Conservation (phyloP, 257 asterid genomes). For the Nicotiana attenuata region DNA sequence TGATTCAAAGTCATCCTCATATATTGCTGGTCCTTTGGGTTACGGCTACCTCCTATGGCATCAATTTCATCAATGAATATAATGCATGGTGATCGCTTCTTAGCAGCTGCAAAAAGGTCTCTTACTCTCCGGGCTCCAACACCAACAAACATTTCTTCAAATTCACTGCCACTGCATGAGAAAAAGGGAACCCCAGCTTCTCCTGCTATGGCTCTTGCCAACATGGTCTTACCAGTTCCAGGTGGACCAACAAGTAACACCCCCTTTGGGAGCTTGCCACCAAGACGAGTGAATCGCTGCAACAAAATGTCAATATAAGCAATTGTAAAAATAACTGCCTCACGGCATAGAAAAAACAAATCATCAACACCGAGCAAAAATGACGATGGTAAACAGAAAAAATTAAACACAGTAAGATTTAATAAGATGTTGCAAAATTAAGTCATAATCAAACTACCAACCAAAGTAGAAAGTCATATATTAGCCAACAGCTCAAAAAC, state of each 20-base stretch:
- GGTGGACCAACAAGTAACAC: slow-evolving; percentile 95
- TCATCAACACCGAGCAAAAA: not conserved
- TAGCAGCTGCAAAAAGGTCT: slow-evolving; percentile 89
- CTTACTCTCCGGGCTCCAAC: slow-evolving; percentile 98
- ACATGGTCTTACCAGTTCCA: slow-evolving; percentile 97
- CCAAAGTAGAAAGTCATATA: slow-evolving; percentile 1
- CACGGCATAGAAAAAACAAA: slow-evolving; percentile 4
- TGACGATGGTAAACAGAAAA: not conserved
- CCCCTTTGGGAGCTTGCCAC: slow-evolving; percentile 98
- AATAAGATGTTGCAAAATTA: not conserved
- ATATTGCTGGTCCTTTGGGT: slow-evolving; percentile 87
- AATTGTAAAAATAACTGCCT: slow-evolving; percentile 17
- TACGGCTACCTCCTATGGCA: slow-evolving; percentile 93
- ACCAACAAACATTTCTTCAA: slow-evolving; percentile 98
- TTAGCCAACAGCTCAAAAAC: not conserved
- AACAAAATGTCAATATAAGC: slow-evolving; percentile 19
- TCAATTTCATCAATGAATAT: slow-evolving; percentile 90
- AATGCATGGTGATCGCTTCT: slow-evolving; percentile 89
- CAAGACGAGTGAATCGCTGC: slow-evolving; percentile 92
- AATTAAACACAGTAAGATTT: not conserved
- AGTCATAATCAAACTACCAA: not conserved
- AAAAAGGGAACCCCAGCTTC: slow-evolving; percentile 98
- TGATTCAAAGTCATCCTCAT: slow-evolving; percentile 95
- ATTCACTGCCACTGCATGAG: slow-evolving; percentile 97
- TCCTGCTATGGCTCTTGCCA: slow-evolving; percentile 98